These are phyloP conservation scores for Penicillium crustosum DNA, from an alignment of 2,329 filamentous ascomycete genomes.

Conservation along the genomic window DNA sequence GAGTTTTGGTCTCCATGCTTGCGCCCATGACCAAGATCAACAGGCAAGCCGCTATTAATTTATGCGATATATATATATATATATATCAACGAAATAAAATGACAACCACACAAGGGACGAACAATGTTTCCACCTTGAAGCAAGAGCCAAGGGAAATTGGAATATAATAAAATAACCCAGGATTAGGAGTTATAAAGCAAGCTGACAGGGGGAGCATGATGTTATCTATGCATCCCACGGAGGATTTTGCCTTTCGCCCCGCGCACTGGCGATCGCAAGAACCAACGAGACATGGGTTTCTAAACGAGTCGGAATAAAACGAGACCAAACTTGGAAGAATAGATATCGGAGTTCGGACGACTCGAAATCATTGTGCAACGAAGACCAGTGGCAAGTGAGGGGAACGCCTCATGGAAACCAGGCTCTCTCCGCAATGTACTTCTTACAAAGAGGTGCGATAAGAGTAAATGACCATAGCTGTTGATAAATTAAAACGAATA, in stretches of 20 bases:
- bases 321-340: neutral
- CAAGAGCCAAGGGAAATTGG: neutral
- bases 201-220: constrained; percentile 3
- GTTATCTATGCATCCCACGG: constrained; percentile 16
- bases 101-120: neutral
- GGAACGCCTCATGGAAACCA: neutral
- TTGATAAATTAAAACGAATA: neutral
- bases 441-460: neutral
- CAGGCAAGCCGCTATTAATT: no score
- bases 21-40: neutral
- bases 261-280: constrained; percentile 9
- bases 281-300: neutral
- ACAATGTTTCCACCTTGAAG: neutral
- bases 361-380: neutral
- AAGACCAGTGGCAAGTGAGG: neutral
- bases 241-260: constrained; percentile 4
- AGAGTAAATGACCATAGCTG: neutral
- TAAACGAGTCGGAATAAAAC: neutral
- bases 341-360: neutral
- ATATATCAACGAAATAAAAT: neutral
- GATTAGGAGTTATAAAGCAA: neutral
- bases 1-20: constrained; percentile 15
- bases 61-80: constrained; percentile 1
- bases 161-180: constrained; percentile 8
- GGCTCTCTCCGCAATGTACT: neutral